These are phyloP conservation scores for Pleurotus ostreatus DNA, from an alignment of 768 basidiomycete genomes.

Conservation along the genomic window DNA sequence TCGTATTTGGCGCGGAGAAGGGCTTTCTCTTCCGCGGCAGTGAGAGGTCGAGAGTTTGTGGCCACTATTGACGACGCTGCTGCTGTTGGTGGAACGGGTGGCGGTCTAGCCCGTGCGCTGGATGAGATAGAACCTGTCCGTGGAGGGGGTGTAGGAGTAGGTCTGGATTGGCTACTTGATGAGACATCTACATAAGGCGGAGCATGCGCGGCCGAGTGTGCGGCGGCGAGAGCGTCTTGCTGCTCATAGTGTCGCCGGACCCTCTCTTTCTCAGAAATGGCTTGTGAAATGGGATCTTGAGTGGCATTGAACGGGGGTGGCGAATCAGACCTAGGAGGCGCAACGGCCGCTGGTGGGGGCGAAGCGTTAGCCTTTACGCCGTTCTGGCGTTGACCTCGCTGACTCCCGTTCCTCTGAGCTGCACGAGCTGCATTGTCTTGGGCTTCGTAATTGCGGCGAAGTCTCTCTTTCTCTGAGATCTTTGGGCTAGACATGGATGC, in stretches of 20 bases:
- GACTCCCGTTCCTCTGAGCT: conserved; percentile 18
- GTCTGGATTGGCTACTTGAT: conserved; percentile 13
- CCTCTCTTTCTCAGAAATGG: conserved; percentile 52
- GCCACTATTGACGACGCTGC: conserved; percentile 7
- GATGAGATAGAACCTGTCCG: conserved; percentile 15
- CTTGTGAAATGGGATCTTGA: conserved; percentile 22
- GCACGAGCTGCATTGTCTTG: conserved; percentile 54
- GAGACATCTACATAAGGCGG: conserved; percentile 12
- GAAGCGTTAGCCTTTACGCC: conserved; percentile 6
- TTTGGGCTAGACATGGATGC: conserved; percentile 25
- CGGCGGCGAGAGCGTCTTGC: conserved; percentile 40
- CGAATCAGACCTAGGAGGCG: conserved; percentile 16
- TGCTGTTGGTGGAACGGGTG: conserved; percentile 17
- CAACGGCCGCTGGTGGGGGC: conserved; percentile 10
- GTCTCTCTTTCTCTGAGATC: conserved; percentile 64
- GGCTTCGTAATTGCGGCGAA: conserved; percentile 61
- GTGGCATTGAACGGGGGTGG: conserved; percentile 22
- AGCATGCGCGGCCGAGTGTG: conserved; percentile 12
- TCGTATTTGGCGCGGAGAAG: conserved; percentile 60
- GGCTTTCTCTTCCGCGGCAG: conserved; percentile 81
- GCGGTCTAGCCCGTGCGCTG: conserved; percentile 29
- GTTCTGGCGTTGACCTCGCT: conserved; percentile 7
- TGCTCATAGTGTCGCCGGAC: conserved; percentile 53
- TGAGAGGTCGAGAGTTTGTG: conserved; percentile 31
- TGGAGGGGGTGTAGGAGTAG: conserved; percentile 21